Evolutionary conservation across 139 green algal genomes (phyloP), one percentile per base, ranked within the genome.

Genomic region (Chlorella sp.): DNA sequence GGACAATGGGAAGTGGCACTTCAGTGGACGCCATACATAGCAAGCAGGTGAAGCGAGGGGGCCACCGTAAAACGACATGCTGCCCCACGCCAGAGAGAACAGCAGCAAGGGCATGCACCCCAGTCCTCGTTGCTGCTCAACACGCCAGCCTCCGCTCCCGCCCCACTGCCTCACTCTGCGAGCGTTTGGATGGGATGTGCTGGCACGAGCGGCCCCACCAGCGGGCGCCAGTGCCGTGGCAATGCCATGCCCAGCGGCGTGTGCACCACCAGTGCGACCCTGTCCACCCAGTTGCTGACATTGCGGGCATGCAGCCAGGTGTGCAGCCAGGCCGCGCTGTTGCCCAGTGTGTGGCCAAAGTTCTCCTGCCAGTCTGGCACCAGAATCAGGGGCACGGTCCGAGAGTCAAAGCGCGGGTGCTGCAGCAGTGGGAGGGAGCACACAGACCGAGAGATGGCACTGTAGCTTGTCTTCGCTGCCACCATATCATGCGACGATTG

Each of bases 331-430:
- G 69, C 23, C 20, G 38, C 69, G 34, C 34, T 51, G 69, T 75
- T 75, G 34, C 34, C 69, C 38, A 75, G 36, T 9, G 69, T 75
- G 69, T 75, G 69, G 36, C 69, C 36, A 32, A 30, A 75, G 69
- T 75, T 75, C 26, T 75, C 69, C 17, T 32, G 69, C 69, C 69
- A 75, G 0, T 75, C 69, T 13, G 69, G 69, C 6, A 75, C 36
- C 1, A 75, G 38, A 3, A 75, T 39, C 36, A 75, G 36, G 20
- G 69, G 69, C 36, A 75, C 18, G 20, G 69, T 75, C 5, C 21
- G 36, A 6, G 18, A 1, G 23, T 55, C 4, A 20, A 75, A 75
- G 36, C 69, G 69, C 4, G 69, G 69, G 21, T 55, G 69, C 69
- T 28, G 51, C 51, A 15, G 21, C 12, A 15, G 13, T 15, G 51